Evolutionary conservation across 441 rosid genomes (phyloP).

Genomic region (Theobroma grandiflorum): DNA sequence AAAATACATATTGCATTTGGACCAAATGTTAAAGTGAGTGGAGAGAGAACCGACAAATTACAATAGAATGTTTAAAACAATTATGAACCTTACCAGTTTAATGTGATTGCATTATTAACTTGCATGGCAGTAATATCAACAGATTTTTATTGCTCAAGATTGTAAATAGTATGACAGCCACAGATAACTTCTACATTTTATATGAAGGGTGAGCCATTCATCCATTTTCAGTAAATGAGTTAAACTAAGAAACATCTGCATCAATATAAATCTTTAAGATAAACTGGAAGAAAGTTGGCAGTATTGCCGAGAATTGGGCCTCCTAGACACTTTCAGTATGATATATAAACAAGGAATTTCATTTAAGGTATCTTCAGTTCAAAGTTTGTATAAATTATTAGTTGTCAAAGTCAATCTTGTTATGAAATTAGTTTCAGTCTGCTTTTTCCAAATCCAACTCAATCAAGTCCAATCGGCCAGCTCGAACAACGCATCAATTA

Average conservation of each 20-base stretch:
- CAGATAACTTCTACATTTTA: background rate
- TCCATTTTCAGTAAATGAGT: background rate
- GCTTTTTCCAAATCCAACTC: background rate
- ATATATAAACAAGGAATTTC: background rate
- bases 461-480: background rate
- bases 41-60: background rate
- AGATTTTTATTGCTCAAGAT: background rate
- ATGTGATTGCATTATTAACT: background rate
- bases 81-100: background rate
- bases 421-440: background rate
- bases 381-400: background rate
- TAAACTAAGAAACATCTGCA: background rate
- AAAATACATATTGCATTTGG: background rate
- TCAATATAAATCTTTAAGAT: background rate
- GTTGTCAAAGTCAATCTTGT: background rate
- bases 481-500: constrained; percentile 9
- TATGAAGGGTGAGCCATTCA: background rate
- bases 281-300: background rate
- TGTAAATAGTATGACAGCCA: background rate
- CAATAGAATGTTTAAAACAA: background rate
- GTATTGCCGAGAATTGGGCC: background rate
- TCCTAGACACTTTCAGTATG: background rate
- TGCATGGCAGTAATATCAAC: background rate
- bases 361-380: background rate
- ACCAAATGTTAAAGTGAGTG: background rate